These are phyloP conservation scores for Moesziomyces globuligerus DNA, from an alignment of 1,284 basidiomycete genomes.

Conservation along the genomic window DNA sequence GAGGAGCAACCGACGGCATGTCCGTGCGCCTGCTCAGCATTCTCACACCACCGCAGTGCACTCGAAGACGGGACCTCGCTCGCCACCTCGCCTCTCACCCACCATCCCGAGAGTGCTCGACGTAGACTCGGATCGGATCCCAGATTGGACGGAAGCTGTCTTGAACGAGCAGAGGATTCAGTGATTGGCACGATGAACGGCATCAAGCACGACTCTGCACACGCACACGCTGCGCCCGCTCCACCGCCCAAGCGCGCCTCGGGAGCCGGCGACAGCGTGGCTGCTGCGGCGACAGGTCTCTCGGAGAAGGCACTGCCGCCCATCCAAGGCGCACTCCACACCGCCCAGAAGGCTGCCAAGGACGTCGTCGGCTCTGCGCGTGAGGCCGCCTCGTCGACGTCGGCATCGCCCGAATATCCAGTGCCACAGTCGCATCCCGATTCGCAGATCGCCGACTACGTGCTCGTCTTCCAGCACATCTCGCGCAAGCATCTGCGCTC, in stretches of 20 bases:
- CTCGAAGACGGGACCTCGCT: no score
- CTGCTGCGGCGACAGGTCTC: constrained; percentile 3
- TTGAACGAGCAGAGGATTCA: no score
- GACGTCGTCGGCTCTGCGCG: constrained; percentile 2
- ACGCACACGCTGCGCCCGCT: constrained; percentile 1
- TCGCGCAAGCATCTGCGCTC: constrained; percentile 38
- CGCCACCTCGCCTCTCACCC: no score
- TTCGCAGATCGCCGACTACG: constrained; percentile 55
- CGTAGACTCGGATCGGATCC: no score
- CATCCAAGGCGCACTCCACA: constrained; percentile 21
- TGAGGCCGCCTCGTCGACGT: neutral
- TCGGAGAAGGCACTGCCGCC: constrained; percentile 35
- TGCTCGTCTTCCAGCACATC: constrained; percentile 57
- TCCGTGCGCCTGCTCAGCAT: constrained; percentile 1
- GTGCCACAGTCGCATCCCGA: constrained; percentile 31
- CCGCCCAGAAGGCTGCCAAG: constrained; percentile 12
- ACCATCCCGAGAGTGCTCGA: no score
- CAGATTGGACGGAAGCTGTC: no score
- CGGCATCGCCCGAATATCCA: constrained; percentile 12
- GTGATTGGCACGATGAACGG: constrained; percentile 31
- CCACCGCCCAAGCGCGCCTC: constrained; percentile 15
- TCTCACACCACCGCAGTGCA: no score
- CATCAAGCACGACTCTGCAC: constrained; percentile 19
- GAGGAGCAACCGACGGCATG: no score
- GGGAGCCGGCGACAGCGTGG: neutral